Conservation (phyloP, 1,284 basidiomycete genomes). For the Pulchroboletus neoregius region DNA sequence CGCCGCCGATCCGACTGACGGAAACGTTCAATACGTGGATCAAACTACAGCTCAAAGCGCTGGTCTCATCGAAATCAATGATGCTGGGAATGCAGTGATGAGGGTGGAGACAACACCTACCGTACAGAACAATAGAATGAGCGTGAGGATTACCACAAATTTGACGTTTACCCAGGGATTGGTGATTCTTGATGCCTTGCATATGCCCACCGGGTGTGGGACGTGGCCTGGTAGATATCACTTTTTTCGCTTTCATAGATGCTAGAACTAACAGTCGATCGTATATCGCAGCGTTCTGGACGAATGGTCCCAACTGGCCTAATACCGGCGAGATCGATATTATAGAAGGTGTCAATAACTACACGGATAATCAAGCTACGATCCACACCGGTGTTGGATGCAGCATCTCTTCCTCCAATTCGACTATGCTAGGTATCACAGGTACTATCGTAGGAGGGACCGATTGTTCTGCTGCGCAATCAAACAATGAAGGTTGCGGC, state of each 20-base stretch:
- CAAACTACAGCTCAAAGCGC: slow-evolving; percentile 47
- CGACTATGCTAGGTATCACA: slow-evolving; percentile 47
- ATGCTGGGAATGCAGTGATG: slow-evolving; percentile 74
- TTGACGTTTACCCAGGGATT: slow-evolving; percentile 58
- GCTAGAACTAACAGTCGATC: slow-evolving; percentile 13
- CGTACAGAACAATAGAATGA: slow-evolving; percentile 63
- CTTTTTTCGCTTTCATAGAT: slow-evolving; percentile 21
- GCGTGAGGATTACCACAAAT: slow-evolving; percentile 72
- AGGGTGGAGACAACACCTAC: slow-evolving; percentile 75
- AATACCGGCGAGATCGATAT: slow-evolving; percentile 80
- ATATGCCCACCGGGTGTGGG: slow-evolving; percentile 89
- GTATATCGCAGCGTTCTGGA: slow-evolving; percentile 44
- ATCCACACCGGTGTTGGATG: slow-evolving; percentile 77
- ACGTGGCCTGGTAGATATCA: slow-evolving; percentile 67
- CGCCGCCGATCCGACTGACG: slow-evolving; percentile 75
- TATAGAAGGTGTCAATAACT: slow-evolving; percentile 76
- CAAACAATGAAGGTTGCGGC: slow-evolving; percentile 70
- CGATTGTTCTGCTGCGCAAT: slow-evolving; percentile 64
- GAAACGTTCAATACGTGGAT: slow-evolving; percentile 58
- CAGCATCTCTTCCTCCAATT: slow-evolving; percentile 50
- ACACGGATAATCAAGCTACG: slow-evolving; percentile 76
- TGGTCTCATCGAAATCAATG: slow-evolving; percentile 58
- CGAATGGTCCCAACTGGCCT: slow-evolving; percentile 71
- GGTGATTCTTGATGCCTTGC: slow-evolving; percentile 78
- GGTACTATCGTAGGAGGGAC: slow-evolving; percentile 64